Evolutionary conservation across 495 filamentous ascomycete species (phyloP), one percentile per base, ranked within the genome.

Genomic region (Terfezia boudieri): DNA sequence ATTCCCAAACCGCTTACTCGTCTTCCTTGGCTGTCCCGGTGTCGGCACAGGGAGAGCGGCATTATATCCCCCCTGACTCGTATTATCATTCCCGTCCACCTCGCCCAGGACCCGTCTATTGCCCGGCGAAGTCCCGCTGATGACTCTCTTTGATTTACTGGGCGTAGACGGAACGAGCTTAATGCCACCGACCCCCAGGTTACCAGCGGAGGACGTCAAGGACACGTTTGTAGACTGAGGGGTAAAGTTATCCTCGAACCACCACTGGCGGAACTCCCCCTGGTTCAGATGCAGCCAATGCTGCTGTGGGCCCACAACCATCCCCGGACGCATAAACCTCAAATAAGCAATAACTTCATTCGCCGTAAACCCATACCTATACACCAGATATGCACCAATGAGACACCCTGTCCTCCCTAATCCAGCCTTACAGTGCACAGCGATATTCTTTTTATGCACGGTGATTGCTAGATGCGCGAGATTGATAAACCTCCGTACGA

Each of bases 271-370:
- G 78, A 99, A 99, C 20, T 81, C 76, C 11, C 82, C 82, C 70
- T 99, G 90, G 71, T 99, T 94, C 55, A 96, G 79, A 65, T 96
- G 90, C 16, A 99, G 74, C 90, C 90, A 99, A 67, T 99, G 90
- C 67, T 99, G 90, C 63, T 99, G 90, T n/a, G 90, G 90, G 0
- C 90, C 90, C 36, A 99, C 90, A 2, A 99, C 90, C 90, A 99
- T 99, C 20, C 90, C 90, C 0, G 90, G 90, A 37, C 90, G 80
- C 90, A 96, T 99, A 70, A 99, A 99, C 56, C 90, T 80, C 90
- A 99, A 96, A 69, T 85, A 99, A 6, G 90, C 84, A 68, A 99
- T 99, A 60, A 95, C 77, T 67, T 99, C 90, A 65, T 95, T 94
- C 37, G 92, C 90, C 1, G 89, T 96, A 65, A 96, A 99, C n/a